Evolutionary conservation across 805 yeast genomes (phyloP).

Genomic region (Cyberlindnera bimundalis): DNA sequence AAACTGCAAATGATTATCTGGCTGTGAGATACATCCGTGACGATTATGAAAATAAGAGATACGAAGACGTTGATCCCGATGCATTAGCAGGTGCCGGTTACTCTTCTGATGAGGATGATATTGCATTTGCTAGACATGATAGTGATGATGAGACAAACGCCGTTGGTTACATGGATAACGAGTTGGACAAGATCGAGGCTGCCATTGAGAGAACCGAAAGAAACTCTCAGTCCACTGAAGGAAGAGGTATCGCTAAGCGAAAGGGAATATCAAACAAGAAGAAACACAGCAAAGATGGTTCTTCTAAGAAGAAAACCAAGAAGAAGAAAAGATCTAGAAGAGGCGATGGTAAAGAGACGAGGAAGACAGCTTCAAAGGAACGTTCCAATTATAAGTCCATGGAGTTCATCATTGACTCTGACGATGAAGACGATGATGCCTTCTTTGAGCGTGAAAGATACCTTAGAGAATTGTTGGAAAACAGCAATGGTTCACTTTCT

Average conservation of each 20-base stretch:
- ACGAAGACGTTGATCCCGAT: constrained; percentile 31
- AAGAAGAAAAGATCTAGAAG: constrained; percentile 2
- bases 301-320: constrained; percentile 6
- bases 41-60: constrained; percentile 37
- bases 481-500: constrained; percentile 16
- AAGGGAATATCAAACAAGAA: constrained; percentile 13
- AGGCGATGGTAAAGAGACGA: constrained; percentile 11
- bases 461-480: constrained; percentile 35
- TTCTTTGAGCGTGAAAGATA: constrained; percentile 57
- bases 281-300: constrained; percentile 14
- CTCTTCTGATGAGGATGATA: constrained; percentile 35
- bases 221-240: not conserved
- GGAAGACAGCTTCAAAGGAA: constrained; percentile 17
- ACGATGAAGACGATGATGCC: constrained; percentile 46
- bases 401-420: constrained; percentile 55
- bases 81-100: constrained; percentile 14
- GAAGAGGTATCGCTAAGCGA: constrained; percentile 26
- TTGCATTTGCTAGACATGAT: constrained; percentile 31
- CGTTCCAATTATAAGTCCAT: constrained; percentile 39
- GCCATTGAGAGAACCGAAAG: constrained; percentile 11
- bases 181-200: constrained; percentile 19
- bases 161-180: constrained; percentile 20
- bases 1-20: constrained; percentile 34
- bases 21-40: constrained; percentile 29
- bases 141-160: constrained; percentile 16